Evolutionary conservation across 2,329 filamentous ascomycete species (phyloP).

Genomic region (Sporothrix protearum): DNA sequence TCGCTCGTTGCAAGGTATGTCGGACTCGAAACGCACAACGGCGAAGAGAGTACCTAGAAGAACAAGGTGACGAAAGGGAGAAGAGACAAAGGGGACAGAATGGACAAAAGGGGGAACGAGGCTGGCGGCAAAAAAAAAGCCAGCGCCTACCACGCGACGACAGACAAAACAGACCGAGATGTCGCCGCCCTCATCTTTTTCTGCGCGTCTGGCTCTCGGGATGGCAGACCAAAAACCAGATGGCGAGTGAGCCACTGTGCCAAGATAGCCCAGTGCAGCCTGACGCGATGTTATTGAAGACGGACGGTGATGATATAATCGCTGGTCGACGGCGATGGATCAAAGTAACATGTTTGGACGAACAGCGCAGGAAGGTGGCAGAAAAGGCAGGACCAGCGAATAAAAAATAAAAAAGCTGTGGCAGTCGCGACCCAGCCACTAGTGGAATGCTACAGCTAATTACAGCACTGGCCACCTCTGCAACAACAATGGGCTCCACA

Average conservation of each 20-base stretch:
- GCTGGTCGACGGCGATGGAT: background rate
- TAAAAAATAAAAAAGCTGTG: constrained; percentile 12
- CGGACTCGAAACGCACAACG: constrained; percentile 1
- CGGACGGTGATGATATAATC: background rate
- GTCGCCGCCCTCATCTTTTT: constrained; percentile 3
- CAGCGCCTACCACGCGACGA: constrained; percentile 11
- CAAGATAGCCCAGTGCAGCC: background rate
- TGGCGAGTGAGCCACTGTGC: background rate
- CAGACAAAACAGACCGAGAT: background rate
- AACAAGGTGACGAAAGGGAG: background rate
- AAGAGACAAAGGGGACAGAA: background rate
- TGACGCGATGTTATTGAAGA: background rate
- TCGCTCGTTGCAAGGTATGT: background rate
- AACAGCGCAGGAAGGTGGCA: background rate
- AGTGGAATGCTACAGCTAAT: constrained; percentile 4
- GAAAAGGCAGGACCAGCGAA: background rate
- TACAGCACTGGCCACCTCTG: constrained; percentile 16
- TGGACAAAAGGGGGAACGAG: background rate
- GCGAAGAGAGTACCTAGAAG: background rate
- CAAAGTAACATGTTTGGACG: background rate
- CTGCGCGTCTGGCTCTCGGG: background rate
- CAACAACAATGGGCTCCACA: background rate
- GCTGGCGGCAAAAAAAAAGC: background rate
- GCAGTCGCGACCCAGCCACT: constrained; percentile 16
- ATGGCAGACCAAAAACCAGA: background rate